These are phyloP conservation scores for Exophiala mesophila DNA, from an alignment of 2,329 filamentous ascomycete species.

Conservation along the genomic window DNA sequence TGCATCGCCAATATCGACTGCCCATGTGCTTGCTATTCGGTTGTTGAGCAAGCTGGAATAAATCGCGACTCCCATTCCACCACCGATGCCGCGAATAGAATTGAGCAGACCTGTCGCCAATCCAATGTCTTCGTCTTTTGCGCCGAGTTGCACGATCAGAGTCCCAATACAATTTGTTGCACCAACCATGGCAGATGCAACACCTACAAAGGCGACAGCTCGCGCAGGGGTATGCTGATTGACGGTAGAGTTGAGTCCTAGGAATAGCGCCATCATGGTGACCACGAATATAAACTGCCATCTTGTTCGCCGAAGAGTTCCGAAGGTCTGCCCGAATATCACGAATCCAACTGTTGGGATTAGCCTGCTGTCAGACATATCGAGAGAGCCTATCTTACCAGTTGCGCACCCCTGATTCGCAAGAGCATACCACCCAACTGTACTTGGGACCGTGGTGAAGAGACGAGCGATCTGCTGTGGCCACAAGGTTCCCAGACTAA, in stretches of 20 bases:
- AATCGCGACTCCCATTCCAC: conserved; percentile 11
- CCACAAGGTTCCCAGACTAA: conserved; percentile 11
- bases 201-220: conserved; percentile 6
- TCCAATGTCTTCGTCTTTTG: conserved; percentile 12
- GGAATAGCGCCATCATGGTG: conserved; percentile 11
- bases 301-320: conserved; percentile 6
- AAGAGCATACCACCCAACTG: conserved; percentile 11
- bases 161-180: conserved; percentile 8
- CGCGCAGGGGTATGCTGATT: conserved; percentile 10
- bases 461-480: conserved; percentile 11
- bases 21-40: conserved; percentile 6
- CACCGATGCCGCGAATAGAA: conserved; percentile 5
- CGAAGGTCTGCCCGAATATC: conserved; percentile 6
- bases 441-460: conserved; percentile 11
- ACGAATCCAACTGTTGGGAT: conserved; percentile 6
- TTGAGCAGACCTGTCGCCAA: conserved; percentile 13
- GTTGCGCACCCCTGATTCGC: conserved; percentile 8
- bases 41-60: conserved; percentile 13
- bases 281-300: conserved; percentile 11
- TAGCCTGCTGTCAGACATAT: neutral
- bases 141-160: conserved; percentile 13
- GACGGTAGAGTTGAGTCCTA: conserved; percentile 7
- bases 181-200: conserved; percentile 9
- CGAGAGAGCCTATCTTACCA: conserved; percentile 4
- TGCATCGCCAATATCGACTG: conserved; percentile 7